phyloP scores from a whole-genome alignment of 768 basidiomycete species.

The Trametes cinnabarina region DNA sequence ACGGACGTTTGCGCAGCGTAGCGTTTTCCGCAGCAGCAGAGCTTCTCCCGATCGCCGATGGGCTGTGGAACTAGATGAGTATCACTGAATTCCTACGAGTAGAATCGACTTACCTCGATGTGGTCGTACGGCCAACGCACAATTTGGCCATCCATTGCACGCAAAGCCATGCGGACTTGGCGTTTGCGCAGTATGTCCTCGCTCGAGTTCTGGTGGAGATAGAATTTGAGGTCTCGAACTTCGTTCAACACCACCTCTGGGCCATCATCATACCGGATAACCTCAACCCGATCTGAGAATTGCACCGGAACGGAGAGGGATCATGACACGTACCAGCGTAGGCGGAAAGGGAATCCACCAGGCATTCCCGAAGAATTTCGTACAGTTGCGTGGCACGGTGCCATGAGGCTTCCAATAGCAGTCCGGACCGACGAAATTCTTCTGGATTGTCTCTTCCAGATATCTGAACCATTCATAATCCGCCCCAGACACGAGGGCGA shows the following conservation, averaged over 20 bases:
- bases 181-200: conserved; percentile 47
- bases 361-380: conserved; percentile 67
- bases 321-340: conserved; percentile 48
- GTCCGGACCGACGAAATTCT: conserved; percentile 66
- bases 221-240: conserved; percentile 51
- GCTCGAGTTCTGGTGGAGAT: conserved; percentile 60
- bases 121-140: conserved; percentile 67
- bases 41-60: conserved; percentile 45
- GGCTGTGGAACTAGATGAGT: conserved; percentile 32
- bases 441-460: conserved; percentile 53
- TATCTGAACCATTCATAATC: conserved; percentile 45
- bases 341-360: conserved; percentile 84
- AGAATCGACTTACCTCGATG: conserved; percentile 39
- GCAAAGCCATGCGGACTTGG: conserved; percentile 58
- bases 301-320: neutral
- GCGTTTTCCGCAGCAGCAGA: conserved; percentile 43
- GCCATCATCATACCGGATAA: conserved; percentile 68
- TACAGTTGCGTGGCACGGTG: conserved; percentile 34
- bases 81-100: neutral
- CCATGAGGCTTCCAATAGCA: conserved; percentile 57
- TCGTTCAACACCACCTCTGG: conserved; percentile 46
- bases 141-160: conserved; percentile 61
- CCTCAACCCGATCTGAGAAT: conserved; percentile 35
- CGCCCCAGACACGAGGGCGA: conserved; percentile 45
- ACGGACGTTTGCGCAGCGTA: conserved; percentile 52